Percentiles rank a stretch among this genome's conserved stretches.
Conservation (phyloP, 768 basidiomycete species). For the Gelatoporia subvermispora region DNA sequence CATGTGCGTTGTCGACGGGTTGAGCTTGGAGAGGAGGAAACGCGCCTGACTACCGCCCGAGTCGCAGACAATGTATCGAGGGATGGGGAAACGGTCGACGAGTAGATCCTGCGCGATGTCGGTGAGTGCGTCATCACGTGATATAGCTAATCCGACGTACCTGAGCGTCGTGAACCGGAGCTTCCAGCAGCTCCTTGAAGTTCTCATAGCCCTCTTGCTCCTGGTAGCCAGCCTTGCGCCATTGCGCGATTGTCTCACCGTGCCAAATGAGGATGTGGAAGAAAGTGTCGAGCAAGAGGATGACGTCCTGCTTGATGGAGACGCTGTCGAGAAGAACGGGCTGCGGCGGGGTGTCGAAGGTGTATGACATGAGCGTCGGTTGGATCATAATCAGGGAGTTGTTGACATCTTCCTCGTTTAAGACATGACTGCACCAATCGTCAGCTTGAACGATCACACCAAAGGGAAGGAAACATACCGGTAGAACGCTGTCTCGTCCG, state of each 20-base stretch:
- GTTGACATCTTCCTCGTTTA: conserved; percentile 98
- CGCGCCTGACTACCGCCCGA: conserved; percentile 97
- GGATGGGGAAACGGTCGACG: conserved; percentile 93
- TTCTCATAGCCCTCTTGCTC: conserved; percentile 99
- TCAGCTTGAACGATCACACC: not conserved
- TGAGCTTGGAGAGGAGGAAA: conserved; percentile 94
- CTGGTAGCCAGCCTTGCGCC: conserved; percentile 97
- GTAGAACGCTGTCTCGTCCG: conserved; percentile 98
- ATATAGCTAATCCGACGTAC: conserved; percentile 30
- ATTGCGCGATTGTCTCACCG: conserved; percentile 93
- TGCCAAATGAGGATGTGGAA: conserved; percentile 99
- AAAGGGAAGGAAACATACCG: conserved; percentile 45
- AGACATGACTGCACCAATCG: conserved; percentile 62
- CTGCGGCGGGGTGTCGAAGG: conserved; percentile 85
- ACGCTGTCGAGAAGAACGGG: conserved; percentile 96
- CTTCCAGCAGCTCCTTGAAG: conserved; percentile 88
- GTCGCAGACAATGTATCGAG: conserved; percentile 96
- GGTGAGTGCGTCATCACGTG: not conserved
- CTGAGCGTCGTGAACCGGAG: conserved; percentile 86
- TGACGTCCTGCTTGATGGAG: conserved; percentile 95
- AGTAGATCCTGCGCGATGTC: conserved; percentile 70
- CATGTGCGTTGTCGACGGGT: conserved; percentile 98
- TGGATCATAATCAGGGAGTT: conserved; percentile 99
- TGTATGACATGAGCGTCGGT: conserved; percentile 98
- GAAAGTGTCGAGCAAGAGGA: conserved; percentile 96